A percentile compares a stretch with the other conserved stretches of the same genome.
These are phyloP conservation scores for Eutreptiella sp. DNA, from an alignment of 208 protist genomes.

Conservation along the genomic window DNA sequence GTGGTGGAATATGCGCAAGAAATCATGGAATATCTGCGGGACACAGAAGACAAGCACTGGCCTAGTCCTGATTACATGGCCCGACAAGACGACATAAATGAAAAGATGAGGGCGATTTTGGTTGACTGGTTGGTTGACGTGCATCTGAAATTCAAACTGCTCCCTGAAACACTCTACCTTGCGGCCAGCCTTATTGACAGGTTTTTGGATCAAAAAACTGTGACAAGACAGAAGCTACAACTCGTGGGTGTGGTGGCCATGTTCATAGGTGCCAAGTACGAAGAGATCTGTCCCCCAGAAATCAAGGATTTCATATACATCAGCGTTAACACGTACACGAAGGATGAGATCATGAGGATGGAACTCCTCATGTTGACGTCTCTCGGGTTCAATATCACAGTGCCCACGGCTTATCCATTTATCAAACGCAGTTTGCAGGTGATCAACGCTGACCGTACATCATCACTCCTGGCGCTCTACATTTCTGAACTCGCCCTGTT, in stretches of 20 bases:
- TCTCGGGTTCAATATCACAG: constrained; percentile 25
- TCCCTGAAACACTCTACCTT: constrained; percentile 91
- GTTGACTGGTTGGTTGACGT: constrained; percentile 97
- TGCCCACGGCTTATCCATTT: constrained; percentile 25
- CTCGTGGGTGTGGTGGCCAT: constrained; percentile 73
- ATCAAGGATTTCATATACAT: constrained; percentile 85
- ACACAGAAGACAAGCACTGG: constrained; percentile 49
- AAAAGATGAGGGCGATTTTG: constrained; percentile 88
- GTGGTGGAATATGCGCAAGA: constrained; percentile 57
- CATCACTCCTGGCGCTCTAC: no score
- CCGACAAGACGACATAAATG: constrained; percentile 79
- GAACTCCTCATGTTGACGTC: constrained; percentile 26
- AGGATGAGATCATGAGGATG: constrained; percentile 54
- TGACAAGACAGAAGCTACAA: constrained; percentile 54
- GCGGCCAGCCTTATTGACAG: constrained; percentile 91
- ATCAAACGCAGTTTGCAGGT: constrained; percentile 21
- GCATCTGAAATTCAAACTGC: constrained; percentile 81
- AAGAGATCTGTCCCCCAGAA: constrained; percentile 73
- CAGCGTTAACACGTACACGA: constrained; percentile 74
- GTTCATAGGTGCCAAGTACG: constrained; percentile 77
- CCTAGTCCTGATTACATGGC: constrained; percentile 47
- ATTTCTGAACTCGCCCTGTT: no score
- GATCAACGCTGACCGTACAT: no score
- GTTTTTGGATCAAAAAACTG: constrained; percentile 46
- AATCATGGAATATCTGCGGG: constrained; percentile 60